phyloP scores from a whole-genome alignment of 805 yeast genomes.

The Teunomyces stri region DNA sequence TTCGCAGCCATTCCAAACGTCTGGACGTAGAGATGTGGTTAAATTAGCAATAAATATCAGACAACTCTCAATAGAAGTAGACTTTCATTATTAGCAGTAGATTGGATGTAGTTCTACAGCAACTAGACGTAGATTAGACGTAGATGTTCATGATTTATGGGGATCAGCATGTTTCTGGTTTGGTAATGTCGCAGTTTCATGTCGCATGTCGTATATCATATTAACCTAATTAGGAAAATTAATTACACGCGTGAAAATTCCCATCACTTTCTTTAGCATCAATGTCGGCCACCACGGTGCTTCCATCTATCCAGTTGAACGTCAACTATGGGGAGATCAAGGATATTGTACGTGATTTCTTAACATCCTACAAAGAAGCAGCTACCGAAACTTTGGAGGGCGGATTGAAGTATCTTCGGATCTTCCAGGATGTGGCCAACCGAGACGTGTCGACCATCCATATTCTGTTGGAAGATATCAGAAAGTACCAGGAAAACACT shows the following conservation, averaged over 20 bases:
- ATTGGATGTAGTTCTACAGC: too few species aligned
- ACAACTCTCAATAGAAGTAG: too few species aligned
- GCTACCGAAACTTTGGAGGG: slow-evolving; percentile 11
- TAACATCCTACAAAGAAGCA: slow-evolving; percentile 59
- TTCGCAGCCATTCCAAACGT: slow-evolving; percentile 1
- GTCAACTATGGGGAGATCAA: slow-evolving; percentile 71
- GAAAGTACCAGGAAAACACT: slow-evolving; percentile 57
- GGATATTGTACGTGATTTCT: slow-evolving; percentile 59
- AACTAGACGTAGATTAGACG: too few species aligned
- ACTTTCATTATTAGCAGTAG: too few species aligned
- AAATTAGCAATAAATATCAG: too few species aligned
- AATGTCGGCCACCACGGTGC: slow-evolving; percentile 25
- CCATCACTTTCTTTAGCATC: background rate
- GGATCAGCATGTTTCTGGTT: too few species aligned
- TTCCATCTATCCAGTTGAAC: slow-evolving; percentile 67
- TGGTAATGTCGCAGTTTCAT: too few species aligned
- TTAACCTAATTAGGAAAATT: slow-evolving; percentile 14
- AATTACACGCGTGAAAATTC: slow-evolving; percentile 10
- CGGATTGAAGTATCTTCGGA: slow-evolving; percentile 60
- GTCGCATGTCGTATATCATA: background rate
- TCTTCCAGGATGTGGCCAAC: slow-evolving; percentile 79
- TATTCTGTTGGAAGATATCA: slow-evolving; percentile 83
- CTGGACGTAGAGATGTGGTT: too few species aligned
- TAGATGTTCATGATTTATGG: too few species aligned
- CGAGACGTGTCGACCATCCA: slow-evolving; percentile 67